A percentile compares a stretch with the other conserved stretches of the same genome.
These are phyloP conservation scores for Iris macrosiphon DNA, from an alignment of 106 monocot genomes.

Conservation along the genomic window DNA sequence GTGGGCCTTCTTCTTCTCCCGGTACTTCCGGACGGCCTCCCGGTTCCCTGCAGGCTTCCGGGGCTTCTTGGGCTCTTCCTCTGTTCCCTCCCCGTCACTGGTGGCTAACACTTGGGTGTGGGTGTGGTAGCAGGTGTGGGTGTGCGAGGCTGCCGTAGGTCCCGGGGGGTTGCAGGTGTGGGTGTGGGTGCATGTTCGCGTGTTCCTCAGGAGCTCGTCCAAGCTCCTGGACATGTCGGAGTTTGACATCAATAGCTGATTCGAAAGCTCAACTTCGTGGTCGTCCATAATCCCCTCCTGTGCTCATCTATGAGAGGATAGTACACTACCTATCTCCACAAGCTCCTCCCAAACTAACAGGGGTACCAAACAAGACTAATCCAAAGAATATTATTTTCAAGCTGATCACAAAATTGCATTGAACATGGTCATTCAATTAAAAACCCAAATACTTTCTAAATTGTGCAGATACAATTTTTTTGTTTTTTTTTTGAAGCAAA, in stretches of 20 bases:
- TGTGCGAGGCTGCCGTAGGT: conserved; percentile 36
- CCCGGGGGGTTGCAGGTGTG: conserved; percentile 84
- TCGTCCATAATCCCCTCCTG: conserved; percentile 23
- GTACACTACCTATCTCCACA: no score
- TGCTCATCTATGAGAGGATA: not conserved
- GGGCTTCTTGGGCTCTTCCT: conserved; percentile 19
- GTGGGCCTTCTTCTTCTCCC: conserved; percentile 94
- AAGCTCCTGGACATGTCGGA: conserved; percentile 33
- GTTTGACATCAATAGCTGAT: conserved; percentile 28
- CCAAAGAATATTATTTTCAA: no score
- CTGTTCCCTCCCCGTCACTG: conserved; percentile 8
- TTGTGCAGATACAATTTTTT: no score
- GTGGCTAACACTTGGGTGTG: conserved; percentile 50
- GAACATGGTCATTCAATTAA: no score
- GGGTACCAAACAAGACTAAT: no score
- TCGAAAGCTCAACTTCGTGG: conserved; percentile 36
- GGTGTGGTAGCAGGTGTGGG: conserved; percentile 79
- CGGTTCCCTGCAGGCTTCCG: conserved; percentile 62
- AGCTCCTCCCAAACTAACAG: not conserved
- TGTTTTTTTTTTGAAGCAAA: no score
- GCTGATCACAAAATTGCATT: no score
- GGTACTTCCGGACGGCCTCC: conserved; percentile 83
- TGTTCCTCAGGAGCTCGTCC: conserved; percentile 53
- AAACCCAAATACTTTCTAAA: no score
- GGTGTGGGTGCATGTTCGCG: conserved; percentile 69